Evolutionary conservation across 2,329 filamentous ascomycete genomes (phyloP), one percentile per base, ranked within the genome.

Genomic region (Celoporthe dispersa): DNA sequence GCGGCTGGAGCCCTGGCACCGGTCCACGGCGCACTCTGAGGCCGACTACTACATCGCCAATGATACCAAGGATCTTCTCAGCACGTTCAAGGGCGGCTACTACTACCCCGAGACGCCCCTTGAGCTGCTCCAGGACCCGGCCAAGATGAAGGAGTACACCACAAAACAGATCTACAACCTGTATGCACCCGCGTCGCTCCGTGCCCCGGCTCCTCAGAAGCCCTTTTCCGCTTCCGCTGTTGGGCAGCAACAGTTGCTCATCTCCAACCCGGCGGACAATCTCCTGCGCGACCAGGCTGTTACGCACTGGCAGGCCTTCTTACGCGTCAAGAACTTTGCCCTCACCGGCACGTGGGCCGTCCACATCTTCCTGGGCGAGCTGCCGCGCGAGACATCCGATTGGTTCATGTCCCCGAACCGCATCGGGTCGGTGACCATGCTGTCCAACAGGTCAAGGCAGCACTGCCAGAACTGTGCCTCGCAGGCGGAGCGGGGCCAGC

Each of bases 241-340:
- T 35, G 35, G 8, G 35, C 35, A 35, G 35, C 35, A 35, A 8
- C 35, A 35, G 48, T 33, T 31, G 1, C 1, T 33, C 53, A 33
- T 14, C 8, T 5, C 22, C 53, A 9, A 25, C 5, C 31, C 35
- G 31, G 22, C n/a, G 44, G 44, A 22, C 44, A 22, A 48, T 48
- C 44, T 48, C 44, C 22, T 48, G 44, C 44, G 44, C 14, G 44
- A 41, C 22, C 31, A 67, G 28, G 22, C 35, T 31, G 51, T 25
- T 39, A 62, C 59, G 9, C 60, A 65, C 44, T 68, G 67, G 44
- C 35, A 64, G 14, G 67, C 61, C 14, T 68, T 68, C 48, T 48
- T 68, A n/a, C 33, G 60, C 16, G 67, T 68, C 16, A 68, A 59
- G 48, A 68, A 68, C 33, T 68, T 68, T 37, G 67, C 67, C 14